Percentiles rank a stretch among this genome's conserved stretches.
Conservation (phyloP, 306 rosid species). For the Prunus mira region DNA sequence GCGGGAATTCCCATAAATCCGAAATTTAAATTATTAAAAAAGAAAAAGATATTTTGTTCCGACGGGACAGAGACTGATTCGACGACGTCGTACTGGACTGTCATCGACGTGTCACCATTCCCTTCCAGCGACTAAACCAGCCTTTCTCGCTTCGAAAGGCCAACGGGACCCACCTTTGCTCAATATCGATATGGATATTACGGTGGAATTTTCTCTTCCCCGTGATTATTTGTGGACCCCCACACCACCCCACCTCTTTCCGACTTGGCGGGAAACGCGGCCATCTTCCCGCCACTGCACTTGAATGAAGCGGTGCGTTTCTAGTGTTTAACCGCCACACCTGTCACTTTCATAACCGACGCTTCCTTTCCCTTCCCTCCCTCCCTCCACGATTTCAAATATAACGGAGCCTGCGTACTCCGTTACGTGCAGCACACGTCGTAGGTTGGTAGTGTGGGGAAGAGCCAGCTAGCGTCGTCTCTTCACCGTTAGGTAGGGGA, state of each 20-base stretch:
- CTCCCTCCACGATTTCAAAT: neutral
- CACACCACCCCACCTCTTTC: constrained; percentile 10
- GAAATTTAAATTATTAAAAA: neutral
- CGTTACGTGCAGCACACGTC: neutral
- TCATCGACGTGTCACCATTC: constrained; percentile 23
- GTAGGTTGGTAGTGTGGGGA: neutral
- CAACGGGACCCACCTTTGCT: constrained; percentile 4
- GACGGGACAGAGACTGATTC: neutral
- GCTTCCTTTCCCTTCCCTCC: neutral
- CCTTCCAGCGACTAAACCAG: neutral
- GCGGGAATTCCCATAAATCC: constrained; percentile 38
- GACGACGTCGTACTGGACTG: constrained; percentile 22
- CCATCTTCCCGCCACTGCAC: constrained; percentile 47
- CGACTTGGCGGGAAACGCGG: constrained; percentile 48
- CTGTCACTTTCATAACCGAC: constrained; percentile 15
- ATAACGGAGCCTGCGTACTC: neutral
- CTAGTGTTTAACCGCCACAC: constrained; percentile 9
- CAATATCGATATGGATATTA: neutral
- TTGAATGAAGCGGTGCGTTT: constrained; percentile 4
- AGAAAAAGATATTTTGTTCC: neutral
- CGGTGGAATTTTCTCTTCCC: neutral
- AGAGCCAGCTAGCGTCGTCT: neutral
- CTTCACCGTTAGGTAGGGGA: neutral
- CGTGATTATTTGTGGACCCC: constrained; percentile 19
- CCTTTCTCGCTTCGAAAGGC: constrained; percentile 24